phyloP scores from a whole-genome alignment of 106 monocot species.

The Platanthera zijinensis region DNA sequence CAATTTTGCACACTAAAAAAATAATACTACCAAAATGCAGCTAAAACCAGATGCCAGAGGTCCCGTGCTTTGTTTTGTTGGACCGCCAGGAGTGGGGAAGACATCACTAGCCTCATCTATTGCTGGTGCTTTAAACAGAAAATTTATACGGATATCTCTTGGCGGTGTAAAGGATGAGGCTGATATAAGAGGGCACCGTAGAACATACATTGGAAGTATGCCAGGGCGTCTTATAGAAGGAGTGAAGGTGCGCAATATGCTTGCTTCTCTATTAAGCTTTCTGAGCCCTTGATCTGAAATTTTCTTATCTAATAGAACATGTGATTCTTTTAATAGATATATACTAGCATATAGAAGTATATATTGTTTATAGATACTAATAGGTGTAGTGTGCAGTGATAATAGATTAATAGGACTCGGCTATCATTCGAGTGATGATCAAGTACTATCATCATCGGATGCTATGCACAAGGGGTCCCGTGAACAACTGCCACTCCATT shows the following conservation, averaged over 20 bases:
- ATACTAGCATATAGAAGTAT: no score
- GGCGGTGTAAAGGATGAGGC: conserved; percentile 99
- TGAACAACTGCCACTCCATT: no score
- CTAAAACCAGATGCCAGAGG: conserved; percentile 99
- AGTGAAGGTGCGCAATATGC: conserved; percentile 52
- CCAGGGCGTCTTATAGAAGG: conserved; percentile 99
- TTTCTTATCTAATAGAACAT: no score
- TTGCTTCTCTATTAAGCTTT: background rate
- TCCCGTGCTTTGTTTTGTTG: conserved; percentile 95
- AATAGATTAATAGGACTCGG: no score
- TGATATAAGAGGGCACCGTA: conserved; percentile 95
- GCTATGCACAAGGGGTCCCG: no score
- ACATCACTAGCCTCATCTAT: conserved; percentile 98
- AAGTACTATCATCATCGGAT: no score
- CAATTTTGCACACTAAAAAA: background rate
- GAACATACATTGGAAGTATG: conserved; percentile 99
- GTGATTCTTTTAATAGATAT: no score
- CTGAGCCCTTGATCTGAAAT: no score
- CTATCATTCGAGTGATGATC: no score
- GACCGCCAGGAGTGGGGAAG: conserved; percentile 98
- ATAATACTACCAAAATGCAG: conserved; percentile 35
- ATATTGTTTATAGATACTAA: no score
- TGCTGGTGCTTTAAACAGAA: conserved; percentile 84
- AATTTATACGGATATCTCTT: conserved; percentile 89
- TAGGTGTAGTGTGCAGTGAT: no score